phyloP scores from a whole-genome alignment of 805 yeast genomes.

The Hanseniaspora taiwanica region DNA sequence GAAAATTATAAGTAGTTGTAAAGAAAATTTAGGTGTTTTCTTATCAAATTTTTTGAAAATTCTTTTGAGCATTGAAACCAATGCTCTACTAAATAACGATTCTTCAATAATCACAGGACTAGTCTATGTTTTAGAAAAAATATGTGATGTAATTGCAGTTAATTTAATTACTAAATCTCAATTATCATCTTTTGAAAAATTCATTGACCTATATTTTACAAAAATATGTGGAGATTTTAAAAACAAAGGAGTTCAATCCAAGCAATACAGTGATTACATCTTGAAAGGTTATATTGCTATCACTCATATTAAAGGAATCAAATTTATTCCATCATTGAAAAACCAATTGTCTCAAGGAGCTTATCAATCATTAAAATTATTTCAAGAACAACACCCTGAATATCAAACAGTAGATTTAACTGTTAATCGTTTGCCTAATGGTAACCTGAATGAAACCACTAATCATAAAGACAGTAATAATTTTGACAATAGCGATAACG shows the following conservation, averaged over 20 bases:
- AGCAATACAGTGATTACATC: slow-evolving; percentile 17
- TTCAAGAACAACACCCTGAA: slow-evolving; percentile 7
- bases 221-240: slow-evolving; percentile 7
- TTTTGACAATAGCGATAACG: no score
- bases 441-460: no score
- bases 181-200: slow-evolving; percentile 11
- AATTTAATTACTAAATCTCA: slow-evolving; percentile 32
- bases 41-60: slow-evolving; percentile 57
- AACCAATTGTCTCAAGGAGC: slow-evolving; percentile 17
- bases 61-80: slow-evolving; percentile 34
- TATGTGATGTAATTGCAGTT: slow-evolving; percentile 42
- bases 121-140: slow-evolving; percentile 33
- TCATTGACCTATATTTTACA: slow-evolving; percentile 19
- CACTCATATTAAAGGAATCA: slow-evolving; percentile 18
- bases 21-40: slow-evolving; percentile 73
- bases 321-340: slow-evolving; percentile 18
- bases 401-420: background rate
- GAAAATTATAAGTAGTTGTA: slow-evolving; percentile 61
- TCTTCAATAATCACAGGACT: slow-evolving; percentile 43
- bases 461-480: no score
- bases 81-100: slow-evolving; percentile 36
- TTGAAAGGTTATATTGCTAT: slow-evolving; percentile 21
- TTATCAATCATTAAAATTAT: slow-evolving; percentile 12
- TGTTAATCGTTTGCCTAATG: no score
- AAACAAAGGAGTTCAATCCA: slow-evolving; percentile 8